These are phyloP conservation scores for Flaveria robusta DNA, from an alignment of 129 eudicot genomes.

Conservation along the genomic window DNA sequence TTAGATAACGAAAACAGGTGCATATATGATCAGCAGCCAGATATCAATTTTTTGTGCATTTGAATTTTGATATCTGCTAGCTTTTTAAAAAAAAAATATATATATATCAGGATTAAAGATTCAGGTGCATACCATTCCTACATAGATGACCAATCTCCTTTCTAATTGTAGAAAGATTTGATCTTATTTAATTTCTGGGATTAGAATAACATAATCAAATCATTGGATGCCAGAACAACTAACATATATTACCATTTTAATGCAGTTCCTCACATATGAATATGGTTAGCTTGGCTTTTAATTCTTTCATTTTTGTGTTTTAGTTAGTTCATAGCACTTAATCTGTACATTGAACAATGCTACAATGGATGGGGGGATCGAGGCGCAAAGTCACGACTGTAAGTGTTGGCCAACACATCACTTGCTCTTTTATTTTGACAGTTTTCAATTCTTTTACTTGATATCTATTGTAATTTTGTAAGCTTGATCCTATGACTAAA, in stretches of 20 bases:
- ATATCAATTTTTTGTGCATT: no score
- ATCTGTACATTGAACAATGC: slow-evolving; percentile 43
- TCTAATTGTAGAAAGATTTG: slow-evolving; percentile 1
- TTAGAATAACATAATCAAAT: slow-evolving; percentile 9
- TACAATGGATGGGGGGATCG: slow-evolving; percentile 99
- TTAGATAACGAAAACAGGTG: background rate
- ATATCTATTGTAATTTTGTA: slow-evolving; percentile 3
- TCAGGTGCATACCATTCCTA: slow-evolving; percentile 14
- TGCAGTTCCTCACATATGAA: slow-evolving; percentile 9
- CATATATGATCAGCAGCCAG: no score
- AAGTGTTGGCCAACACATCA: slow-evolving; percentile 37
- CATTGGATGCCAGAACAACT: slow-evolving; percentile 8
- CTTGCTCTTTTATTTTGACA: slow-evolving; percentile 13
- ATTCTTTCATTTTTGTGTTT: slow-evolving; percentile 15
- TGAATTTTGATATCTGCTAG: no score
- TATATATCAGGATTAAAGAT: background rate
- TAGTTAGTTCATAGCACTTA: slow-evolving; percentile 20
- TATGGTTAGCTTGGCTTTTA: slow-evolving; percentile 9
- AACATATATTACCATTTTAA: slow-evolving; percentile 17
- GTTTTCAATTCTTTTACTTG: background rate
- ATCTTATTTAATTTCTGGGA: slow-evolving; percentile 10
- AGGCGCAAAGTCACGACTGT: slow-evolving; percentile 87
- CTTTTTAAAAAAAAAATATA: background rate
- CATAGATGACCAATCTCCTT: slow-evolving; percentile 16
- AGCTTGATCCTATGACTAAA: slow-evolving; percentile 10